Conservation (phyloP, 176 grass and related monocot genomes). For the Ananas comosus region DNA sequence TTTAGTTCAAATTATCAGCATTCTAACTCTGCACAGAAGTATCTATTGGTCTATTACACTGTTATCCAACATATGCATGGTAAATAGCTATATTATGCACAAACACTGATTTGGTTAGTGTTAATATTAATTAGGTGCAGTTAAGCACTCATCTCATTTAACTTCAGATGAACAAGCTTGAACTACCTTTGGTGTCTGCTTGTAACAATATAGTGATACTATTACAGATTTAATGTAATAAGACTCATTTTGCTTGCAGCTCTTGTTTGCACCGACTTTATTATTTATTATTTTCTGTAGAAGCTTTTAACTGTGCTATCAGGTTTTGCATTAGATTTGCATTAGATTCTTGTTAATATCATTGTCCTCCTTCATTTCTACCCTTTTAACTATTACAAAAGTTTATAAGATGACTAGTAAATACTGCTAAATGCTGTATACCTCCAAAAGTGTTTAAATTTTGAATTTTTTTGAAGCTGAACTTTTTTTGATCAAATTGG, state of each 20-base stretch:
- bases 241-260: not conserved
- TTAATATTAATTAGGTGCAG: not conserved
- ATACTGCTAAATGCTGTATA: not conserved
- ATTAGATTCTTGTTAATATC: no score
- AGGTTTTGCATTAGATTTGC: no score
- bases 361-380: no score
- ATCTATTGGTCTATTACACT: no score
- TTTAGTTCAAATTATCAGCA: no score
- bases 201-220: not conserved
- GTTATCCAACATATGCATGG: no score
- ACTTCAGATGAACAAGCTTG: not conserved
- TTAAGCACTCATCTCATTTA: not conserved
- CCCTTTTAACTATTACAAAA: no score
- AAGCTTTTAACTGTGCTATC: no score
- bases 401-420: not conserved
- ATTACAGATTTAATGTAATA: not conserved
- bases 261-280: not conserved
- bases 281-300: no score
- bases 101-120: not conserved
- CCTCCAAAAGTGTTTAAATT: not conserved
- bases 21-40: no score
- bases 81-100: no score
- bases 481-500: conserved; percentile 14
- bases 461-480: not conserved
- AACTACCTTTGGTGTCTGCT: not conserved